Evolutionary conservation across 2,329 filamentous ascomycete genomes (phyloP).

Genomic region (Xylaria digitata): DNA sequence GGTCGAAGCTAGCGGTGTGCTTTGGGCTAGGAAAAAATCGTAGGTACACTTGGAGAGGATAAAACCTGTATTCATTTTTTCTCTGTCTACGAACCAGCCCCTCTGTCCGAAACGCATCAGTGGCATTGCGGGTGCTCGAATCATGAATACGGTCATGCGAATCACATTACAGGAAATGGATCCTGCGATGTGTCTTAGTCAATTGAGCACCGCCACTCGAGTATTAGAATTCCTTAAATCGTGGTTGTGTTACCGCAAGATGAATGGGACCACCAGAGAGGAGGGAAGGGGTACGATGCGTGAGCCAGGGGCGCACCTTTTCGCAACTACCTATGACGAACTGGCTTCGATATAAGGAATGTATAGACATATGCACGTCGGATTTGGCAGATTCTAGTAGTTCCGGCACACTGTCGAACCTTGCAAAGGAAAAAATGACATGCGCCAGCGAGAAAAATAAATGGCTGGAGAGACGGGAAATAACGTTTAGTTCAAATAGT

Average conservation of each 20-base stretch:
- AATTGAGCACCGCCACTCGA: background rate
- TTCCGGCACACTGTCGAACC: background rate
- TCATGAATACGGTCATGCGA: too few species aligned
- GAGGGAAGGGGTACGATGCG: background rate
- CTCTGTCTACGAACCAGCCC: background rate
- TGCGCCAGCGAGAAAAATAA: conserved; percentile 8
- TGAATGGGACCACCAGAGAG: background rate
- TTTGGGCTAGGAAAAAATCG: background rate
- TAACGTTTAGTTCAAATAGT: conserved; percentile 19
- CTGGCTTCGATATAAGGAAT: background rate
- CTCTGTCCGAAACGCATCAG: too few species aligned
- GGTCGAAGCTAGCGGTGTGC: background rate
- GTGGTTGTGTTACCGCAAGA: background rate
- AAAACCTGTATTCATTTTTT: background rate
- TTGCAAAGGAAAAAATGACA: background rate
- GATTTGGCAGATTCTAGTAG: conserved; percentile 22
- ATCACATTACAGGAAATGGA: too few species aligned
- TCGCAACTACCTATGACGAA: background rate
- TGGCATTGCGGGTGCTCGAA: too few species aligned
- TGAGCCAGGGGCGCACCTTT: conserved; percentile 14
- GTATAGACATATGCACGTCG: conserved; percentile 27
- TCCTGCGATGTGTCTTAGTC: background rate
- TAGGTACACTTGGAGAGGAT: background rate
- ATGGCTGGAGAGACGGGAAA: conserved; percentile 4
- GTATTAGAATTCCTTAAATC: background rate